Evolutionary conservation across 805 yeast species (phyloP).

Genomic region (Yamadazyma scolyti): DNA sequence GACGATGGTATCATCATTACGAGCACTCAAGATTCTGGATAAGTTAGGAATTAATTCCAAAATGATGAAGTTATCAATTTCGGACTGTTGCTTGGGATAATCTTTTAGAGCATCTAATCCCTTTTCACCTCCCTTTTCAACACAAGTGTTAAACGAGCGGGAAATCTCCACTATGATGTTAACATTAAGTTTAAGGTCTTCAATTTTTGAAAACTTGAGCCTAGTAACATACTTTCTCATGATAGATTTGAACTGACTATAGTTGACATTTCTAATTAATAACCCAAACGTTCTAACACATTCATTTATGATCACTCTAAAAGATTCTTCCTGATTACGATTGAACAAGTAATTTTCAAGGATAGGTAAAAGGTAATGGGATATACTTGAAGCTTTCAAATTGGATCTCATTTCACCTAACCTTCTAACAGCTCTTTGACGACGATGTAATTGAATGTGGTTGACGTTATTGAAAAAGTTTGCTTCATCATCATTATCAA

Average conservation of each 20-base stretch:
- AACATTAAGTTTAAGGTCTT: conserved; percentile 54
- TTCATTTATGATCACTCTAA: conserved; percentile 61
- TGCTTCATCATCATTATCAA: conserved; percentile 69
- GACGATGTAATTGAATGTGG: conserved; percentile 82
- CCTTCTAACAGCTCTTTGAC: conserved; percentile 77
- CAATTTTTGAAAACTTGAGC: conserved; percentile 34
- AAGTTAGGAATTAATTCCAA: conserved; percentile 61
- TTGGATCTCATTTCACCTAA: conserved; percentile 46
- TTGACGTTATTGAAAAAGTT: conserved; percentile 72
- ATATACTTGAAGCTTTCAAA: conserved; percentile 55
- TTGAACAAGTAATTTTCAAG: conserved; percentile 75
- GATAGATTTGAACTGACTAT: conserved; percentile 79
- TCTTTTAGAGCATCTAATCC: conserved; percentile 21
- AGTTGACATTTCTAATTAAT: conserved; percentile 56
- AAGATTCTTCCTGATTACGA: conserved; percentile 53
- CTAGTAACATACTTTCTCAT: conserved; percentile 61
- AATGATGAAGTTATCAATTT: conserved; percentile 40
- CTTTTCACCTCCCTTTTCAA: conserved; percentile 6
- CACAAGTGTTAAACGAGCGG: conserved; percentile 31
- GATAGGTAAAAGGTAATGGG: conserved; percentile 81
- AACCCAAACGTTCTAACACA: conserved; percentile 59
- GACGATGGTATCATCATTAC: conserved; percentile 77
- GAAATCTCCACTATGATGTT: conserved; percentile 56
- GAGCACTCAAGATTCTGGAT: conserved; percentile 51
- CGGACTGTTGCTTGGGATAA: conserved; percentile 21